A percentile compares a stretch with the other conserved stretches of the same genome.
Evolutionary conservation across 768 basidiomycete species (phyloP).

Genomic region (Cantharellus anzutake): DNA sequence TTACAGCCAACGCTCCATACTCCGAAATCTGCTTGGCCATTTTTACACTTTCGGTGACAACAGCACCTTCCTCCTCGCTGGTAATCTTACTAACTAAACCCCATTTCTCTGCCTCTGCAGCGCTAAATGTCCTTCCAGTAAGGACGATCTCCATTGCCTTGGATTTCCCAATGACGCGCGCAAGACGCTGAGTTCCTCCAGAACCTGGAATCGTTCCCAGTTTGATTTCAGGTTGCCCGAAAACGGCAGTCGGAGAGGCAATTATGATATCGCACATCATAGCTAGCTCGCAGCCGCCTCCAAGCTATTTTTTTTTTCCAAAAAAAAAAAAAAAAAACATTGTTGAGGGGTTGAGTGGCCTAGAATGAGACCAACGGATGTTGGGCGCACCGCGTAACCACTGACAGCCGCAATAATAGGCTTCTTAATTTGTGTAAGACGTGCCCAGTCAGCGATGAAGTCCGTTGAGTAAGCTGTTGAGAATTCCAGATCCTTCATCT

Average conservation of each 20-base stretch:
- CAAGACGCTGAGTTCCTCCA: slow-evolving; percentile 84
- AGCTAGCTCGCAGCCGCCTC: slow-evolving; percentile 92
- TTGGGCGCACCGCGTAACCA: slow-evolving; percentile 52
- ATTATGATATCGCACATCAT: slow-evolving; percentile 46
- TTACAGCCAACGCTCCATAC: slow-evolving; percentile 67
- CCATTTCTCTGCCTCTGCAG: slow-evolving; percentile 70
- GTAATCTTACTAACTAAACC: slow-evolving; percentile 76
- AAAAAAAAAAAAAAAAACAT: background rate
- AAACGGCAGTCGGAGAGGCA: slow-evolving; percentile 47
- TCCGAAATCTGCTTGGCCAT: slow-evolving; percentile 61
- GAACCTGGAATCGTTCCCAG: slow-evolving; percentile 89
- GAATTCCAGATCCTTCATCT: slow-evolving; percentile 93
- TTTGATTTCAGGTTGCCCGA: slow-evolving; percentile 94
- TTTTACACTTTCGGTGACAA: slow-evolving; percentile 71
- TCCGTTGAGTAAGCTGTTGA: slow-evolving; percentile 73
- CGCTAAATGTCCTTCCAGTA: slow-evolving; percentile 66
- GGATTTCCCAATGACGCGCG: slow-evolving; percentile 73
- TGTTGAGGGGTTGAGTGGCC: background rate
- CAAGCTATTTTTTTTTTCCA: slow-evolving; percentile 37
- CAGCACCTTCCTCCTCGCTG: slow-evolving; percentile 50
- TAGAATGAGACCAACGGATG: background rate
- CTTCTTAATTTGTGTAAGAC: slow-evolving; percentile 56
- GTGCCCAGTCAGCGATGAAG: slow-evolving; percentile 67
- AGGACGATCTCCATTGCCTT: slow-evolving; percentile 88
- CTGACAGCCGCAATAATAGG: slow-evolving; percentile 93